Percentiles rank a stretch among this genome's conserved stretches.
Conservation (phyloP, 768 basidiomycete species). For the Lepiota brunneoincarnata region DNA sequence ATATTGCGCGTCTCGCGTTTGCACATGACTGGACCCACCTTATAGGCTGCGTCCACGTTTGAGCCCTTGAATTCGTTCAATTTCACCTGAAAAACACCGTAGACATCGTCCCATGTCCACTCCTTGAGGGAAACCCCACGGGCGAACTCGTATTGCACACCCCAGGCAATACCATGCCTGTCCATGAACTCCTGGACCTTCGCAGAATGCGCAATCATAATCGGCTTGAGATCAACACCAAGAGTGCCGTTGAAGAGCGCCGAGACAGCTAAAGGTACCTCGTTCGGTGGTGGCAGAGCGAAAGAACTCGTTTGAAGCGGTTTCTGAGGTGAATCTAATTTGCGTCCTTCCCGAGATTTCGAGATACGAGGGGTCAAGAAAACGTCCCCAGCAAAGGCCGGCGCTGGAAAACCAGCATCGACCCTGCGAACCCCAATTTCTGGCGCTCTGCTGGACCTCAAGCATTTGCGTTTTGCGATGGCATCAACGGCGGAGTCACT, state of each 20-base stretch:
- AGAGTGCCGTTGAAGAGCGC: slow-evolving; percentile 14
- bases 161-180: slow-evolving; percentile 36
- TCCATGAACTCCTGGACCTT: slow-evolving; percentile 35
- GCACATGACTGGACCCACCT: slow-evolving; percentile 32
- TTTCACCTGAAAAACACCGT: slow-evolving; percentile 15
- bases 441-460: not conserved
- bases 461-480: not conserved
- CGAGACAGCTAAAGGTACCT: not conserved
- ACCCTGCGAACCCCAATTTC: not conserved
- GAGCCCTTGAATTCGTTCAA: slow-evolving; percentile 25
- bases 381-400: not conserved
- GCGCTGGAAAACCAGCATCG: not conserved
- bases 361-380: not conserved
- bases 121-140: slow-evolving; percentile 33
- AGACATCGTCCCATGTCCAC: slow-evolving; percentile 42
- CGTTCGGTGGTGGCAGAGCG: not conserved
- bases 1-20: slow-evolving; percentile 7
- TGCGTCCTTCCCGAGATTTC: not conserved
- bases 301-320: not conserved
- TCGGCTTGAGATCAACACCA: slow-evolving; percentile 22
- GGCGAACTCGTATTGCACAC: slow-evolving; percentile 44
- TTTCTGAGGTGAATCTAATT: not conserved
- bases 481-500: not conserved
- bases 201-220: slow-evolving; percentile 33
- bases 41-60: slow-evolving; percentile 28